phyloP scores from a whole-genome alignment of 2,329 filamentous ascomycete genomes.

The Cercospora nicotianae region DNA sequence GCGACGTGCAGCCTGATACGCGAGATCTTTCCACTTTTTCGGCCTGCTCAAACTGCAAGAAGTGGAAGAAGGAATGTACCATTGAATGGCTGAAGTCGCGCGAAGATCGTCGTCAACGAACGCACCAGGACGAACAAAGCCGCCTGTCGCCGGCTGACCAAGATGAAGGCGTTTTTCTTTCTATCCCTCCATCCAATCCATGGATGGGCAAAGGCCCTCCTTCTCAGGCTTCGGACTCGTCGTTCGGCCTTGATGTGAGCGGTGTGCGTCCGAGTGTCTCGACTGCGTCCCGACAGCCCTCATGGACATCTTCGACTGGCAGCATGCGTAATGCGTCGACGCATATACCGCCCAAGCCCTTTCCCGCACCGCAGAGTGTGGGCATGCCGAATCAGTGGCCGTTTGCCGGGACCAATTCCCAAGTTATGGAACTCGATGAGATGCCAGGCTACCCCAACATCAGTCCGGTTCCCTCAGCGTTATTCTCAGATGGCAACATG shows the following conservation, averaged over 20 bases:
- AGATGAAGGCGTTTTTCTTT: constrained; percentile 3
- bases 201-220: constrained; percentile 6
- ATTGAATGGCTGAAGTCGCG: constrained; percentile 20
- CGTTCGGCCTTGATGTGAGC: not conserved
- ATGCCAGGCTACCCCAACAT: not conserved
- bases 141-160: not conserved
- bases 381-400: not conserved
- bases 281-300: constrained; percentile 4
- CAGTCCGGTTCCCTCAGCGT: not conserved
- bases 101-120: constrained; percentile 8
- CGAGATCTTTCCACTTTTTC: constrained; percentile 11
- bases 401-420: not conserved
- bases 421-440: not conserved
- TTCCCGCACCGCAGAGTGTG: not conserved
- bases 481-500: not conserved
- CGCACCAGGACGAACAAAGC: not conserved
- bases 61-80: constrained; percentile 22
- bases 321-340: not conserved
- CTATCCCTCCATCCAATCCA: not conserved
- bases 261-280: not conserved
- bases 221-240: not conserved
- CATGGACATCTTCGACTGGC: not conserved
- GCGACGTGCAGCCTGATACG: constrained; percentile 14
- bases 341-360: not conserved
- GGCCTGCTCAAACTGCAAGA: constrained; percentile 19